These are phyloP conservation scores for Corchorus capsularis DNA, from an alignment of 345 rosid genomes.

Conservation along the genomic window DNA sequence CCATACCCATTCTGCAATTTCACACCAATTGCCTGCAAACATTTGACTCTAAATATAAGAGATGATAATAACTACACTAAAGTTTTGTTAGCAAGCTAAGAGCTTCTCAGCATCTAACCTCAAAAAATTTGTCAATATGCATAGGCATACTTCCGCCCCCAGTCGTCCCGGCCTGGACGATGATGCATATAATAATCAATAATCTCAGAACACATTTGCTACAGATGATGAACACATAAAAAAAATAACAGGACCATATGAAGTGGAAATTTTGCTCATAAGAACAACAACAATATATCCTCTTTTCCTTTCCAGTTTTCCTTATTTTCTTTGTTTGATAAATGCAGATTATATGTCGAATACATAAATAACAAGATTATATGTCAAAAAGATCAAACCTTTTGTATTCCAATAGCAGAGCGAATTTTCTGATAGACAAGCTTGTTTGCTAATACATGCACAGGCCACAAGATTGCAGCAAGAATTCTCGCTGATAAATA, in stretches of 20 bases:
- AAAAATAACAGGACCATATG: neutral
- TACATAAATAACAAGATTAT: conserved; percentile 1
- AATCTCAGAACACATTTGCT: neutral
- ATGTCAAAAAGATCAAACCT: conserved; percentile 43
- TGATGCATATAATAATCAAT: conserved; percentile 3
- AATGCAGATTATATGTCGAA: neutral
- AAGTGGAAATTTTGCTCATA: neutral
- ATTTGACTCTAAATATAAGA: conserved; percentile 20
- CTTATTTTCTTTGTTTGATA: neutral
- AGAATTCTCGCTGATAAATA: conserved; percentile 68
- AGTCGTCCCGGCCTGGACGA: conserved; percentile 79
- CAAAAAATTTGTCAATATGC: conserved; percentile 84
- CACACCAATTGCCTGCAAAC: conserved; percentile 79
- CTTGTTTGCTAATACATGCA: conserved; percentile 74
- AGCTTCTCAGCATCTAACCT: conserved; percentile 50
- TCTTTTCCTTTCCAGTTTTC: neutral
- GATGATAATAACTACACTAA: conserved; percentile 5
- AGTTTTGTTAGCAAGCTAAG: conserved; percentile 14
- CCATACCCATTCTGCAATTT: conserved; percentile 90
- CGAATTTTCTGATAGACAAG: conserved; percentile 70
- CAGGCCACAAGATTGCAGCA: conserved; percentile 65
- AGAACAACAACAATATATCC: neutral
- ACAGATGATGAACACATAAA: neutral
- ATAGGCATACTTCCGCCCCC: conserved; percentile 94
- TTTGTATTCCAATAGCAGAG: conserved; percentile 84